Percentiles rank a stretch among this genome's conserved stretches.
Conservation (phyloP, 805 yeast genomes). For the Myxozyma neotropica region DNA sequence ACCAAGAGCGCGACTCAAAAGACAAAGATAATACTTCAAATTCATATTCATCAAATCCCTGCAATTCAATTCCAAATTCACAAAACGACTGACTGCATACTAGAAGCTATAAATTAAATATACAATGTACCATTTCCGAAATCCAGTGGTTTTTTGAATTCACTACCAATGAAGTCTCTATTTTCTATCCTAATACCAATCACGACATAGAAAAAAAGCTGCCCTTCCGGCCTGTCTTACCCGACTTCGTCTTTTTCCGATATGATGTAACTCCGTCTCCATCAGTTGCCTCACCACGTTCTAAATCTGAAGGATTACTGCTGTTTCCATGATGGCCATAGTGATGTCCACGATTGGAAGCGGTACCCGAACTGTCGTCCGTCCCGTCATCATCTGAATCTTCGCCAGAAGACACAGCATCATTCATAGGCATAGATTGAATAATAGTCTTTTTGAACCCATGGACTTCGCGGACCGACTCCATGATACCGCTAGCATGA, state of each 20-base stretch:
- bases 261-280: constrained; percentile 9
- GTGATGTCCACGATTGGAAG: not conserved
- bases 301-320: constrained; percentile 9
- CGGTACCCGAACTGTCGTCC: constrained; percentile 10
- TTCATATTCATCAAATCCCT: too few relatives aligned
- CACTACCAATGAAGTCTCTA: too few relatives aligned
- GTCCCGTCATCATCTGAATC: constrained; percentile 5
- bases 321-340: not conserved
- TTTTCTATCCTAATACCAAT: too few relatives aligned
- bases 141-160: too few relatives aligned
- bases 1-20: too few relatives aligned
- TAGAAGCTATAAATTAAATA: too few relatives aligned
- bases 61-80: too few relatives aligned
- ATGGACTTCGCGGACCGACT: constrained; percentile 76
- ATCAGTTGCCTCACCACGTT: not conserved
- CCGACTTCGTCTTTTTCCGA: constrained; percentile 2
- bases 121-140: too few relatives aligned
- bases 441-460: constrained; percentile 87
- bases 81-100: too few relatives aligned
- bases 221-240: constrained; percentile 8
- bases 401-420: constrained; percentile 10
- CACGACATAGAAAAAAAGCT: constrained; percentile 20
- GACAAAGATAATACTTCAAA: too few relatives aligned
- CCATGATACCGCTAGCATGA: constrained; percentile 67
- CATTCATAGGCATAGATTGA: constrained; percentile 45